Evolutionary conservation across 176 grass and related monocot genomes (phyloP), one percentile per base, ranked within the genome.

Genomic region (Oryza rufipogon): DNA sequence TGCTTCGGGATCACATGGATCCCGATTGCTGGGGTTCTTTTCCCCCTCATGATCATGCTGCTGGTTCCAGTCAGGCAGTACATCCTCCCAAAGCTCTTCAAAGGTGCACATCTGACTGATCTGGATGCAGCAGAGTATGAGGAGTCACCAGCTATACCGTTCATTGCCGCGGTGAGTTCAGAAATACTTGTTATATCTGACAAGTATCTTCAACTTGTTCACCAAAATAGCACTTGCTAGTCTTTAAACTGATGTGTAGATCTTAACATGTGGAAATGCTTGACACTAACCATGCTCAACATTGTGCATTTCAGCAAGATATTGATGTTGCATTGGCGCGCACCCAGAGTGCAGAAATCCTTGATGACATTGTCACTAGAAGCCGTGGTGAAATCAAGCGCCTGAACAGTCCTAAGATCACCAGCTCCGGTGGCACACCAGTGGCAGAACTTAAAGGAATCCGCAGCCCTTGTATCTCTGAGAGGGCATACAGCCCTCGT

Each of bases 1-100:
- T 99, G 97, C 84, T 99, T 99, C 34, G 97, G 97, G n/a, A 96
- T 94, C 66, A 99, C 97, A 48, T 99, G 97, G 97, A 96, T 99
- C 76, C 97, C 93, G 11, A 94, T 96, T 30, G 97, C 97, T 1
- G 97, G 97, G 19, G 97, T 99, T 86, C 91, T 99, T 48, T 99
- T 99, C 78, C 97, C 97, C 71, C 88, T 96, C 41, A 94, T 99
- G 93, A 99, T 99, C 91, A 99, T 99, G 97, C 80, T 99, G 79
- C 82, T 99, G 25, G 76, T 99, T 58, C 97, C 97, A 17, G 97
- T 99, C 19, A 90, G 97, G 65, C 97, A 99, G 86, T 99, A 91
- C 73, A 61, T 99, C 26, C 93, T 99, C 66, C 97, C 97, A 7
- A 99, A 91, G 81, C 89, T 99, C 77, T 99, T 99, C 97, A 99